Base-by-base conservation (phyloP, 768 basidiomycete genomes). In the Psilocybe sp. region DNA sequence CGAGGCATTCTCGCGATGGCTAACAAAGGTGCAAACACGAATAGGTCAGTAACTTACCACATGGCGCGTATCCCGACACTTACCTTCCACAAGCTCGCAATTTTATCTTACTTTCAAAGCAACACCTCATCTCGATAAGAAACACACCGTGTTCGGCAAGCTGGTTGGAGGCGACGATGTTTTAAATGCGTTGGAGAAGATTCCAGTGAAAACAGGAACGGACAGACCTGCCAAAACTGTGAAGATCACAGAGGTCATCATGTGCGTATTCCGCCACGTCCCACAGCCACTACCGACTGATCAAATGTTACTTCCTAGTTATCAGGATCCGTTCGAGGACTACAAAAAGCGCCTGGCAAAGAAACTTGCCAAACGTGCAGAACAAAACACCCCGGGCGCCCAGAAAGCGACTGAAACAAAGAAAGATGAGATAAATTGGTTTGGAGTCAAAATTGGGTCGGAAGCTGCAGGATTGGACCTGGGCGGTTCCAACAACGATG, bases 111-210 rank as follows among this genome's bases (percentile, higher is more conserved):
- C 96, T 0, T 98, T 98, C 76, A 80, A 77, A 46, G 69, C 85
- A 1, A 80, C 92, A 6, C 78, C 90, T 0, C 83, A 98, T 65
- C 80, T 99, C 16, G 90, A 98, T 67, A 88, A 84, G 52, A 94
- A 95, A 61, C 93, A 95, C 61, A 95, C 94, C 0, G 97, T 98
- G 2, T 99, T 98, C 61, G 97, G 97, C 2, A 95, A 96, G 58
- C 77, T 98, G 12, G 95, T 99, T 2, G 97, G 97, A 8, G 97
- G 96, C 15, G 91, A 96, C 64, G 91, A 95, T 23, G 84, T 96
- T 6, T 73, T 98, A 1, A 81, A 90, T 60, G 80, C 86, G 5
- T 70, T 99, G 20, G 97, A 98, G 64, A 81, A 82, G 31, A 69
- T 93, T 0, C 85, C 91, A 1, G 71, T 84, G 38, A 89, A 94